Conservation (phyloP, 495 filamentous ascomycete species). For the Talaromyces wortmannii region DNA sequence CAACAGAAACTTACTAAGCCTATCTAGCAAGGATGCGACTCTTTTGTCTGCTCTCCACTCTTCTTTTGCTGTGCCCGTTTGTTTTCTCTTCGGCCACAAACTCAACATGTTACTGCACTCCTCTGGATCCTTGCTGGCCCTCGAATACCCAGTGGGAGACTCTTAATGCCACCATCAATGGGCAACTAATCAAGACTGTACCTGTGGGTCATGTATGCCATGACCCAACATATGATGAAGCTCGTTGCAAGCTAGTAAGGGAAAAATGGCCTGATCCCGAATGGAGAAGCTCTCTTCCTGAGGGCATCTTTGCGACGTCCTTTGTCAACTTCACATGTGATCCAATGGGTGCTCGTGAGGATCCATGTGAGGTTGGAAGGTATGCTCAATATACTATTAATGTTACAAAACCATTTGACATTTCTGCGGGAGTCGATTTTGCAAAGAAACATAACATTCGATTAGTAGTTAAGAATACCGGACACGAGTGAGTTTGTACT, state of each 20-base stretch:
- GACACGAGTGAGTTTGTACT: conserved; percentile 25
- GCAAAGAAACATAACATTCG: conserved; percentile 49
- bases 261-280: conserved; percentile 23
- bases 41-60: too few relatives aligned
- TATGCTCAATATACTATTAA: conserved; percentile 47
- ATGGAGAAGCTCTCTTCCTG: conserved; percentile 8
- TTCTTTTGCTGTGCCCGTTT: too few relatives aligned
- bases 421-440: conserved; percentile 32
- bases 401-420: conserved; percentile 19
- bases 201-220: conserved; percentile 42
- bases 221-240: conserved; percentile 23
- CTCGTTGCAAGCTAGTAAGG: conserved; percentile 16
- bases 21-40: too few relatives aligned
- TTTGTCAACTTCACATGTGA: conserved; percentile 45
- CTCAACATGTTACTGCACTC: conserved; percentile 12
- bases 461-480: conserved; percentile 58
- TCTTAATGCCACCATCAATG: conserved; percentile 36
- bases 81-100: too few relatives aligned
- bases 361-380: conserved; percentile 50
- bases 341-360: conserved; percentile 40
- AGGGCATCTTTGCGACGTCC: conserved; percentile 37
- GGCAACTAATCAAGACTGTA: conserved; percentile 34
- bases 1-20: too few relatives aligned
- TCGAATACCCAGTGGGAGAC: conserved; percentile 24
- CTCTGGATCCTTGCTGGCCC: conserved; percentile 42